Conservation (phyloP, 2,329 filamentous ascomycete genomes). For the Fusarium euwallaceae region DNA sequence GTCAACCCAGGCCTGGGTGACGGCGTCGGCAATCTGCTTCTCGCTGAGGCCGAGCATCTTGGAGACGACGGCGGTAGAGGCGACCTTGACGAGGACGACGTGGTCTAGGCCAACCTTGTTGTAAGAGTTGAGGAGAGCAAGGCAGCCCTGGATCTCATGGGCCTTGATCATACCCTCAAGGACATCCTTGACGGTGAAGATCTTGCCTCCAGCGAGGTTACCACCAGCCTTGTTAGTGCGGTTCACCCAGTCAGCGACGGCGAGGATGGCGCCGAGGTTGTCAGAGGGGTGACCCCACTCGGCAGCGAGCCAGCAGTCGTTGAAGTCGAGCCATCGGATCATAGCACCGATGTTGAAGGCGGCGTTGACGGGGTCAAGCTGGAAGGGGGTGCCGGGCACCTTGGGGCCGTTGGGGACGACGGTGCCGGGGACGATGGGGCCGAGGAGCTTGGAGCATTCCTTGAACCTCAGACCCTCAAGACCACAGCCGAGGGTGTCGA, state of each 20-base stretch:
- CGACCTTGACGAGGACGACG: constrained; percentile 97
- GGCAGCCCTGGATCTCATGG: constrained; percentile 97
- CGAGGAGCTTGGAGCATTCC: constrained; percentile 94
- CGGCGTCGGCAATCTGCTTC: constrained; percentile 92
- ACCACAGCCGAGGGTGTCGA: constrained; percentile 97
- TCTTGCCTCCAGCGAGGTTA: constrained; percentile 89
- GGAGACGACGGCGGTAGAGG: constrained; percentile 91
- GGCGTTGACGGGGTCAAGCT: constrained; percentile 93
- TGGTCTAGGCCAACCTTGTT: constrained; percentile 99
- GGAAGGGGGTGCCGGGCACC: constrained; percentile 91
- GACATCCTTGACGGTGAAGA: constrained; percentile 89
- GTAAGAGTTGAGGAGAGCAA: constrained; percentile 97
- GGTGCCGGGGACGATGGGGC: constrained; percentile 91
- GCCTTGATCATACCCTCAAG: constrained; percentile 99
- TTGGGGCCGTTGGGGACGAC: constrained; percentile 91
- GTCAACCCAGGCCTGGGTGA: constrained; percentile 98
- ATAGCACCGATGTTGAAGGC: constrained; percentile 99
- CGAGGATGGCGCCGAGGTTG: constrained; percentile 96
- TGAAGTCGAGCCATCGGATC: constrained; percentile 99
- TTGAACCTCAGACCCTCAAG: constrained; percentile 96
- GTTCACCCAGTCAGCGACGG: constrained; percentile 97
- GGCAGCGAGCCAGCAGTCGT: constrained; percentile 98
- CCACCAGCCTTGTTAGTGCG: constrained; percentile 82
- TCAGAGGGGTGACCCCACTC: constrained; percentile 99
- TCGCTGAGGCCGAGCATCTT: constrained; percentile 94